Conservation (phyloP, 352 stramenopile genomes). For the Pythium monospermum region DNA sequence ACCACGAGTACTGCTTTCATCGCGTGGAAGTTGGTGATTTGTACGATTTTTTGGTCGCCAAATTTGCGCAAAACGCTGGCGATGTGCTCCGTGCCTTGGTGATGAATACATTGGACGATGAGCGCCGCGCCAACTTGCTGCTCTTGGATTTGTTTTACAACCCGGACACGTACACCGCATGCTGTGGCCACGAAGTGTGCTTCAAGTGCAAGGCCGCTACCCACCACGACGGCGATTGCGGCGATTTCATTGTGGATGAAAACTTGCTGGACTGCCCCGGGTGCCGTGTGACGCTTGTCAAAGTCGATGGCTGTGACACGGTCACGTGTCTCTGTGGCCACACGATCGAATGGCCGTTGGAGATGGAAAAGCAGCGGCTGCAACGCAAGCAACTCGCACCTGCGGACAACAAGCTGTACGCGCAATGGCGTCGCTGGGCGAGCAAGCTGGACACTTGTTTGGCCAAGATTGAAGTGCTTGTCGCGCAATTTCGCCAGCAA, state of each 20-base stretch:
- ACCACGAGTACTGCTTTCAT: constrained; percentile 40
- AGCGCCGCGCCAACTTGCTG: constrained; percentile 46
- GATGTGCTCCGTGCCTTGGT: constrained; percentile 30
- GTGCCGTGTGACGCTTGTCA: constrained; percentile 55
- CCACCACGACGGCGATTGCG: constrained; percentile 43
- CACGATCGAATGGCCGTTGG: constrained; percentile 43
- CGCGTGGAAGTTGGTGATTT: constrained; percentile 21
- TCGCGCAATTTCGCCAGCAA: constrained; percentile 24
- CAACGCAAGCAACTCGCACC: constrained; percentile 47
- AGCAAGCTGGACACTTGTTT: constrained; percentile 16
- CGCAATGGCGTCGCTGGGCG: constrained; percentile 30
- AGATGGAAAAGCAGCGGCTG: constrained; percentile 40
- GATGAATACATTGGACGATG: constrained; percentile 40
- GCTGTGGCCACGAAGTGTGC: constrained; percentile 38
- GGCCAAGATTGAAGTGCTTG: constrained; percentile 25
- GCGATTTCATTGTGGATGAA: constrained; percentile 50
- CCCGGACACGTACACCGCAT: constrained; percentile 41
- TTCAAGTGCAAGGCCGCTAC: constrained; percentile 58
- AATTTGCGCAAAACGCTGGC: constrained; percentile 20
- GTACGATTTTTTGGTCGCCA: constrained; percentile 30
- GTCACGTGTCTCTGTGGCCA: constrained; percentile 48
- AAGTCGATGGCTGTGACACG: constrained; percentile 54
- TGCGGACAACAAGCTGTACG: constrained; percentile 21
- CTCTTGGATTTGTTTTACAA: constrained; percentile 39
- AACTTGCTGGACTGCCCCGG: constrained; percentile 46